Conservation (phyloP, 139 green algal species). For the Ettlia oleoabundans region DNA sequence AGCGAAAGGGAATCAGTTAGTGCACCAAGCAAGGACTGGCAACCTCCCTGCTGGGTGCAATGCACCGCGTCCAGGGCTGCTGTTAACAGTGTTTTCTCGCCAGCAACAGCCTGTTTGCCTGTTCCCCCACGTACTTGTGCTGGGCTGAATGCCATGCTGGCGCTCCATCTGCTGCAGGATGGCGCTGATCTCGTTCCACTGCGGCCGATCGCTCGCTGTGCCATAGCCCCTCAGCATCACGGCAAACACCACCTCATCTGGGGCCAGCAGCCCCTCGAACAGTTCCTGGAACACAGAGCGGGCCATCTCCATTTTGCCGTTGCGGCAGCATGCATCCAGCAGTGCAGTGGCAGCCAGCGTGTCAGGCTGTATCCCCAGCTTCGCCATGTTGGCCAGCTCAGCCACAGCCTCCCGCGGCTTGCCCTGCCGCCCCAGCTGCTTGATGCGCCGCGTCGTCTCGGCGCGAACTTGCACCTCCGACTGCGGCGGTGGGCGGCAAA, state of each 20-base stretch:
- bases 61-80: background rate
- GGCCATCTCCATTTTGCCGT: conserved; percentile 79
- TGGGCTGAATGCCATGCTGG: conserved; percentile 65
- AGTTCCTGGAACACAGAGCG: conserved; percentile 17
- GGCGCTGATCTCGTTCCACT: conserved; percentile 73
- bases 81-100: background rate
- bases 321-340: conserved; percentile 73
- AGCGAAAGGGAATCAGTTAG: background rate
- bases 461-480: conserved; percentile 26
- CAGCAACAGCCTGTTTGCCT: too few species aligned
- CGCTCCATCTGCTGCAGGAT: conserved; percentile 72
- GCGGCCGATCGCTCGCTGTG: conserved; percentile 53
- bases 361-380: conserved; percentile 77
- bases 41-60: too few species aligned
- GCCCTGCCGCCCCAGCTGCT: conserved; percentile 52
- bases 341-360: conserved; percentile 80
- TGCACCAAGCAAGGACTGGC: too few species aligned
- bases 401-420: conserved; percentile 60
- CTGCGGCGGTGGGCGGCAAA: background rate
- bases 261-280: conserved; percentile 57
- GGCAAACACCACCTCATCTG: conserved; percentile 84
- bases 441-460: conserved; percentile 64
- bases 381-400: conserved; percentile 73
- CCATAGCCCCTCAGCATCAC: conserved; percentile 85
- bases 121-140: too few species aligned